A percentile compares a stretch with the other conserved stretches of the same genome.
phyloP scores from a whole-genome alignment of 345 rosid species.

The Microcos paniculata region DNA sequence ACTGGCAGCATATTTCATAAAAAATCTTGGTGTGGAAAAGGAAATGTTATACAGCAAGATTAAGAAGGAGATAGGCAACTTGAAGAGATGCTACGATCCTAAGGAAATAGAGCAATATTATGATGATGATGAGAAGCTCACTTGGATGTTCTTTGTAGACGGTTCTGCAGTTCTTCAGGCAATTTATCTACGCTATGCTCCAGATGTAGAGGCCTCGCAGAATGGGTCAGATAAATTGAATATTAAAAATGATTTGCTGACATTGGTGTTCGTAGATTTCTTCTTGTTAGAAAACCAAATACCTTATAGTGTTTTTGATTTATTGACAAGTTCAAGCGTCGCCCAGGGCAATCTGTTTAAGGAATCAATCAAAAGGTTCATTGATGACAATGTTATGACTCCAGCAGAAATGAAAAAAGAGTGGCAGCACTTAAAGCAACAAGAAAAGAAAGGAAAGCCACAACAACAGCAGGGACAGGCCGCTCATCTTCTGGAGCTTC shows the following conservation, averaged over 20 bases:
- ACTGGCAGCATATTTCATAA: not conserved
- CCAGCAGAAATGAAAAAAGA: not conserved
- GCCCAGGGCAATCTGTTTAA: not conserved
- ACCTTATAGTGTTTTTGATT: constrained; percentile 24
- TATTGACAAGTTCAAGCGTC: not conserved
- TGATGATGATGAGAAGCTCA: constrained; percentile 2
- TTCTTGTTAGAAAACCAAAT: constrained; percentile 33
- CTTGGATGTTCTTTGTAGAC: constrained; percentile 28
- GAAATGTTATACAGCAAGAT: not conserved
- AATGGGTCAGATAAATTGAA: not conserved
- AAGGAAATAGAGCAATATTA: not conserved
- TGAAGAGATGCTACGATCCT: constrained; percentile 12
- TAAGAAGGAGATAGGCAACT: not conserved
- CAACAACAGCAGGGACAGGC: not conserved
- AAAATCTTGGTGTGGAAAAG: not conserved
- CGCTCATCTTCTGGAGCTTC: constrained; percentile 23
- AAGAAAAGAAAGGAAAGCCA: no score
- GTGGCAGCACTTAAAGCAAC: not conserved
- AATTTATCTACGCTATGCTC: not conserved
- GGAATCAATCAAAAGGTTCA: not conserved
- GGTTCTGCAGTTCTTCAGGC: constrained; percentile 17
- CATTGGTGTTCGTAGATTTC: constrained; percentile 10
- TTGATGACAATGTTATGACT: not conserved
- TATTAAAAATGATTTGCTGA: not conserved
- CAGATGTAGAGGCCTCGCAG: accelerated